Percentiles rank a stretch among this genome's conserved stretches.
phyloP scores from a whole-genome alignment of 805 yeast species.

The Cyberlindnera japonica region DNA sequence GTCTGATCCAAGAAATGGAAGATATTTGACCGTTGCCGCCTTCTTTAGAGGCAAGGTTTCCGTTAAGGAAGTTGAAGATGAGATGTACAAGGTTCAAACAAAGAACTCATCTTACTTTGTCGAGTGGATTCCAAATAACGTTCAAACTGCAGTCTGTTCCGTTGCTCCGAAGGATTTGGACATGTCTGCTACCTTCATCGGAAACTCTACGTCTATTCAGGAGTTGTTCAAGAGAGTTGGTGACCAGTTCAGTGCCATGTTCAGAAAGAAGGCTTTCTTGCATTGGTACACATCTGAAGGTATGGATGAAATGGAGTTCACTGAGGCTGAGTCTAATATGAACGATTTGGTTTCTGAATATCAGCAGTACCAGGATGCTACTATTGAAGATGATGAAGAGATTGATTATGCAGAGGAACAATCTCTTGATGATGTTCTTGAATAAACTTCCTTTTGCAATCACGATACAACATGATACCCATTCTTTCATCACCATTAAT shows the following conservation, averaged over 20 bases:
- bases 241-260: conserved; percentile 95
- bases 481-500: neutral
- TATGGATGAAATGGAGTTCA: conserved; percentile 99
- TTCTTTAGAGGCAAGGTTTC: conserved; percentile 98
- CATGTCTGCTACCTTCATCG: conserved; percentile 90
- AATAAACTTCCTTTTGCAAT: conserved; percentile 15
- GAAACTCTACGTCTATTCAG: conserved; percentile 96
- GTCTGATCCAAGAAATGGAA: conserved; percentile 95
- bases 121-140: conserved; percentile 99
- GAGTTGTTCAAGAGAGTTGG: conserved; percentile 98
- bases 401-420: conserved; percentile 30
- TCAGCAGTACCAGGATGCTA: conserved; percentile 92
- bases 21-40: conserved; percentile 97
- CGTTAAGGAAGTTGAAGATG: conserved; percentile 94
- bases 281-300: conserved; percentile 99
- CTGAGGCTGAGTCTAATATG: conserved; percentile 97
- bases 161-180: conserved; percentile 88
- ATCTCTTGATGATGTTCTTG: conserved; percentile 30
- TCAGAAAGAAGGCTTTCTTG: conserved; percentile 97
- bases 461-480: conserved; percentile 4
- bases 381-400: conserved; percentile 70
- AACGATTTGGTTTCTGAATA: conserved; percentile 97
- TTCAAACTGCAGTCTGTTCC: conserved; percentile 98
- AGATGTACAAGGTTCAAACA: conserved; percentile 89
- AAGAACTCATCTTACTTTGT: conserved; percentile 96